Conservation (phyloP, 768 basidiomycete genomes). For the Daedaleopsis nitida region DNA sequence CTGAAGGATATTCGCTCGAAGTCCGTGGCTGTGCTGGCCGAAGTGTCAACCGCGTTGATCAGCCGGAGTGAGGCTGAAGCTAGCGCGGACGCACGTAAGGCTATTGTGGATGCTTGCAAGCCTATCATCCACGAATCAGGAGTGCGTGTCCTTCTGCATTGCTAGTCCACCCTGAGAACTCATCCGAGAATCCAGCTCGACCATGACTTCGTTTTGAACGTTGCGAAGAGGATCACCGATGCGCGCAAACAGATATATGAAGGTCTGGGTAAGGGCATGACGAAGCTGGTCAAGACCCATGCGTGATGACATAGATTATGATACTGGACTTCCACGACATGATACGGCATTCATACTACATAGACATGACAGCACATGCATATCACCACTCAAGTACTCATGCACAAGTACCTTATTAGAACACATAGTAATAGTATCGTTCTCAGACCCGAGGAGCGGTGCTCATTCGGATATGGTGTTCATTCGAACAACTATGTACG, state of each 20-base stretch:
- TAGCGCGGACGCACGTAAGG: slow-evolving; percentile 52
- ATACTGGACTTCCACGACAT: slow-evolving; percentile 7
- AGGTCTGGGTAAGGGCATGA: slow-evolving; percentile 70
- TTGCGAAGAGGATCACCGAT: slow-evolving; percentile 69
- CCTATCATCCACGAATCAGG: slow-evolving; percentile 37
- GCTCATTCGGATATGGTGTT: too few relatives aligned
- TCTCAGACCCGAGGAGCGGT: too few relatives aligned
- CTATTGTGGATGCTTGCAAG: slow-evolving; percentile 53
- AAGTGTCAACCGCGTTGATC: slow-evolving; percentile 56
- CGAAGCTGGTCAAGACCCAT: slow-evolving; percentile 47
- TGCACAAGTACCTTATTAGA: slow-evolving; percentile 10
- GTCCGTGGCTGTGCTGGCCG: slow-evolving; percentile 53
- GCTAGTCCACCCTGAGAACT: slow-evolving; percentile 4
- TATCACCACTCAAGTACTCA: slow-evolving; percentile 24
- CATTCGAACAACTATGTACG: too few relatives aligned
- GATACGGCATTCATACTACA: neutral
- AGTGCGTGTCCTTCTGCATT: slow-evolving; percentile 29
- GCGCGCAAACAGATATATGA: slow-evolving; percentile 72
- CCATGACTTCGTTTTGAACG: slow-evolving; percentile 59
- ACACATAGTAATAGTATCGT: neutral
- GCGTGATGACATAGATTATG: slow-evolving; percentile 14
- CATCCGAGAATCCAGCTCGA: slow-evolving; percentile 47
- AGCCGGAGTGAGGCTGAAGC: slow-evolving; percentile 54
- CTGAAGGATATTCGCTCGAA: slow-evolving; percentile 63
- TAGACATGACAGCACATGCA: neutral